A percentile compares a stretch with the other conserved stretches of the same genome.
phyloP scores from a whole-genome alignment of 1,139 yeast genomes.

The Fermentozyma sake region DNA sequence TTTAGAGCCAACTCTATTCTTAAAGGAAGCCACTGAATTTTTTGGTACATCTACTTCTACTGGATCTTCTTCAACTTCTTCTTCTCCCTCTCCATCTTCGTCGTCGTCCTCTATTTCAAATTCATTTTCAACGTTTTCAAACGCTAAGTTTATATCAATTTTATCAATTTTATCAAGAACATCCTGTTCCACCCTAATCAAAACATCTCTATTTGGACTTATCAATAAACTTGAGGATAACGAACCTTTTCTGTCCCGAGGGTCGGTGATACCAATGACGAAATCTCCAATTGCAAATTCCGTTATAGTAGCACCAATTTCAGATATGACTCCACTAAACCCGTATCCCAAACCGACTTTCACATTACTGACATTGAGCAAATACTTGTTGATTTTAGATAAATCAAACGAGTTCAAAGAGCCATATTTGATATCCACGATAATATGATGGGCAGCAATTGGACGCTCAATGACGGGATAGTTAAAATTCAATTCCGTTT shows the following conservation, averaged over 20 bases:
- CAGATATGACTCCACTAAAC: conserved; percentile 32
- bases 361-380: conserved; percentile 33
- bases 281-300: conserved; percentile 28
- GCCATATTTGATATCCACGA: conserved; percentile 37
- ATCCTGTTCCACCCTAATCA: conserved; percentile 26
- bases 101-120: conserved; percentile 6
- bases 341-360: conserved; percentile 43
- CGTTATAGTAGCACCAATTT: conserved; percentile 27
- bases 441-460: conserved; percentile 25
- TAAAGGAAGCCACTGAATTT: neutral
- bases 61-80: conserved; percentile 1
- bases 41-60: neutral
- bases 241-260: conserved; percentile 33
- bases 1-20: no score
- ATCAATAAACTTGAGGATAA: conserved; percentile 32
- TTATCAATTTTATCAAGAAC: conserved; percentile 16
- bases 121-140: conserved; percentile 3
- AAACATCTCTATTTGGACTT: conserved; percentile 29
- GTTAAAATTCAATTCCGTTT: conserved; percentile 40
- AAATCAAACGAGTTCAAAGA: conserved; percentile 38
- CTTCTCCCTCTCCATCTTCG: conserved; percentile 1
- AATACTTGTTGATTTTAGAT: conserved; percentile 33
- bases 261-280: conserved; percentile 37
- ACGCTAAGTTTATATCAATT: conserved; percentile 9
- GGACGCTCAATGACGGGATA: conserved; percentile 37